These are phyloP conservation scores for Pelargonium exstipulatum DNA, from an alignment of 441 rosid species.

Conservation along the genomic window DNA sequence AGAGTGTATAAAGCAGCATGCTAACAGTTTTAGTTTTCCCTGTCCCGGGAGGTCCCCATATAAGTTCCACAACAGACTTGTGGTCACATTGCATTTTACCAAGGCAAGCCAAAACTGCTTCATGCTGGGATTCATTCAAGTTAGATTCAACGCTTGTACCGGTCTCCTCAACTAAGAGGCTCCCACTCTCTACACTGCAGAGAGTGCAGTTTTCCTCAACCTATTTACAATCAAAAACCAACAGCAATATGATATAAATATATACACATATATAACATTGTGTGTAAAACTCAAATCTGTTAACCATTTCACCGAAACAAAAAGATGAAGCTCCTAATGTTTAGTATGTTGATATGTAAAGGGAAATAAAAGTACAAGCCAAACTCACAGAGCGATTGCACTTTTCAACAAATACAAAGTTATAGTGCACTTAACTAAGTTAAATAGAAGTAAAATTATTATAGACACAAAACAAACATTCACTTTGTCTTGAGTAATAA, in stretches of 20 bases:
- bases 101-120: slow-evolving; percentile 33
- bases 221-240: slow-evolving; percentile 21
- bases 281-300: neutral
- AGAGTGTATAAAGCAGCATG: slow-evolving; percentile 33
- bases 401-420: neutral
- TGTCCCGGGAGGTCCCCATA: slow-evolving; percentile 76
- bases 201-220: slow-evolving; percentile 21
- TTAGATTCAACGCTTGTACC: slow-evolving; percentile 9
- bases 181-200: slow-evolving; percentile 9
- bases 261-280: no score
- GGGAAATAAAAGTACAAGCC: neutral
- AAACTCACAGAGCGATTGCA: no score
- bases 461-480: neutral
- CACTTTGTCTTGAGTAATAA: neutral
- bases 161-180: slow-evolving; percentile 6
- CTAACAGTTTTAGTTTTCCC: slow-evolving; percentile 56
- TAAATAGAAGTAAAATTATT: neutral
- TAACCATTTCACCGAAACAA: neutral
- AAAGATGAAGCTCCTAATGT: neutral
- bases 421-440: neutral
- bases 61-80: slow-evolving; percentile 34
- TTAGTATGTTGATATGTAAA: no score
- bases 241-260: neutral
- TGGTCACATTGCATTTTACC: slow-evolving; percentile 26
- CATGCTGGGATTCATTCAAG: slow-evolving; percentile 39